Conservation (phyloP, 305 asterid genomes). For the Fraxinus platypoda region DNA sequence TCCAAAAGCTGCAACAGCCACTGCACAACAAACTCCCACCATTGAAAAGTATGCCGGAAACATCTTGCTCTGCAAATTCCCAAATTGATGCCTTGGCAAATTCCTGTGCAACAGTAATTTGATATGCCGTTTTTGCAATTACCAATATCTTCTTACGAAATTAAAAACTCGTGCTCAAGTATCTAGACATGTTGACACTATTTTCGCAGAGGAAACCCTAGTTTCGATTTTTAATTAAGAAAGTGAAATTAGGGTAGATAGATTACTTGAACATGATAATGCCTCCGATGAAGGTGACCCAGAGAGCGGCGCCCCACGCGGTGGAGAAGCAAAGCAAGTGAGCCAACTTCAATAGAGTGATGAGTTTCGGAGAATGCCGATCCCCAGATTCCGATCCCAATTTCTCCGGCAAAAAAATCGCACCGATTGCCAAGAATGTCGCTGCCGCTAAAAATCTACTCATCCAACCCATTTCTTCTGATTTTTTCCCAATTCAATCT, state of each 20-base stretch:
- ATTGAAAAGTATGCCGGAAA: constrained; percentile 93
- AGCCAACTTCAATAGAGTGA: constrained; percentile 59
- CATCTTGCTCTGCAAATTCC: constrained; percentile 96
- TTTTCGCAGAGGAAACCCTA: background rate
- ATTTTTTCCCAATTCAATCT: background rate
- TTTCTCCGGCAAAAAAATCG: constrained; percentile 77
- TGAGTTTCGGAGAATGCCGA: constrained; percentile 43
- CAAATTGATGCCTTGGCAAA: constrained; percentile 96
- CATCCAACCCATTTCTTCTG: constrained; percentile 69
- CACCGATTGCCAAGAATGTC: constrained; percentile 78
- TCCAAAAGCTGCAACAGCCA: constrained; percentile 69
- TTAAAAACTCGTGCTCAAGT: background rate
- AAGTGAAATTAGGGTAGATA: background rate
- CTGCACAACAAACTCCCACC: constrained; percentile 96
- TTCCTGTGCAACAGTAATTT: constrained; percentile 41
- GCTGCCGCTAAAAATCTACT: constrained; percentile 67
- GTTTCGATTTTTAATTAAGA: background rate
- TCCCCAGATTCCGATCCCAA: constrained; percentile 69
- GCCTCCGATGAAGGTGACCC: constrained; percentile 99
- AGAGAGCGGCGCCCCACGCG: constrained; percentile 87
- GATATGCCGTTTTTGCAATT: background rate
- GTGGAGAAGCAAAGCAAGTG: constrained; percentile 90
- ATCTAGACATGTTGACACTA: background rate
- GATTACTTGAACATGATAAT: constrained; percentile 90
- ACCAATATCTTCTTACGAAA: background rate